Base-by-base conservation (phyloP, 371 early-diverging fungal genomes). In the Apophysomyces variabilis region DNA sequence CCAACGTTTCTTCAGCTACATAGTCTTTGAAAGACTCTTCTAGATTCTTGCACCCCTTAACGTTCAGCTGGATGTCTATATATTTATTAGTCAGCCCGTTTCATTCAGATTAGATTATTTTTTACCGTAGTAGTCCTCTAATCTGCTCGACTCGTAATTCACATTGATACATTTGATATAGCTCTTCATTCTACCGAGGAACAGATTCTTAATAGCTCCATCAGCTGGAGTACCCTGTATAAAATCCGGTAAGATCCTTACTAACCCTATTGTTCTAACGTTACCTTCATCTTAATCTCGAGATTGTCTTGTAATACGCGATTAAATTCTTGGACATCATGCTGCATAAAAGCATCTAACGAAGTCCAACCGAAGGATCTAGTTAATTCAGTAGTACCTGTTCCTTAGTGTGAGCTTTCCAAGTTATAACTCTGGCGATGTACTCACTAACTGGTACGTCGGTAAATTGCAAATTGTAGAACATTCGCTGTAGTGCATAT, bases 331-430 rank as follows among this genome's bases (percentile, higher is more conserved):
- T 97, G 97, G 12, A 98, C 95, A 77, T 98, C 98, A 70, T 97
- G 97, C 80, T 98, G 97, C 89, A 90, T 90, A 71, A 97, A 98
- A 26, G 95, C 88, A 54, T 97, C 97, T 59, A 90, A 68, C 3
- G 96, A 90, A 75, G 95, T 92, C 98, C 98, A 98, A 14, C 98
- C 98, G 85, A 98, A 98, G 0, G 95, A 94, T 73, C 89, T 90
- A 18, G 98, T 98, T 61, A 98, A 76, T 71, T 97, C 98, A 1
- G 87, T 93, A 1, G 98, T 98, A 18, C 87, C 87, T 73, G 41
- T n/a, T 11, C 6, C 7, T 9, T 12, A 37, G 32, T 60, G 37
- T 59, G 21, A 5, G 8, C 4, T 50, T 18, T 46, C 14, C 9
- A 12, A 1, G 0, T 4, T 50, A 37, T 4, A 11, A 41, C 1